Percentiles rank a stretch among this genome's conserved stretches.
Conservation (phyloP, 1,284 basidiomycete species). For the Melampsora americana region DNA sequence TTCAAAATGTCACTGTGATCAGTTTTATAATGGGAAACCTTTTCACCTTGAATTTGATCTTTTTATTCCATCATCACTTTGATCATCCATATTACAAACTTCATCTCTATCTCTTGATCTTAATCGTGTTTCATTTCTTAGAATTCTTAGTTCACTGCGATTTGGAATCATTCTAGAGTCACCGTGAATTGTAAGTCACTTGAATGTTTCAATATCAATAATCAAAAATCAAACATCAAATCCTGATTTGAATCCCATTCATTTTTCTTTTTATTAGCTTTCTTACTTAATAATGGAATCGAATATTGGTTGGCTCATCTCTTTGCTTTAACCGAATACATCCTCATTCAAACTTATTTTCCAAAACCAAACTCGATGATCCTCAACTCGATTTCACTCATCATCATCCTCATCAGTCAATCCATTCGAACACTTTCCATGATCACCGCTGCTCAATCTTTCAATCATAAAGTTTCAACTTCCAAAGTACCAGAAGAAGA, state of each 20-base stretch:
- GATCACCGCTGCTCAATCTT: conserved; percentile 40
- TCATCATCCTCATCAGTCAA: conserved; percentile 5
- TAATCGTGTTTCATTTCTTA: conserved; percentile 29
- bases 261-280: conserved; percentile 9
- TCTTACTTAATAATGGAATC: conserved; percentile 34
- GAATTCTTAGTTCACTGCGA: conserved; percentile 42
- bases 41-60: neutral
- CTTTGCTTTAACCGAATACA: neutral
- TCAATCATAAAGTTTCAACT: conserved; percentile 36
- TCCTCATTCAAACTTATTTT: neutral
- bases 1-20: conserved; percentile 32
- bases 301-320: conserved; percentile 27
- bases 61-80: neutral
- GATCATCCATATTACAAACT: neutral
- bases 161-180: conserved; percentile 38
- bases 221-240: too few relatives aligned
- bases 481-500: neutral
- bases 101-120: conserved; percentile 5
- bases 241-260: neutral
- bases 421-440: conserved; percentile 15
- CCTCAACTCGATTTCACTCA: neutral
- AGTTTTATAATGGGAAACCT: conserved; percentile 26
- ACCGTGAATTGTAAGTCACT: conserved; percentile 32
- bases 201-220: too few relatives aligned
- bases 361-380: neutral